Percentiles rank a stretch among this genome's conserved stretches.
Evolutionary conservation across 2,329 filamentous ascomycete species (phyloP).

Genomic region (Penicillium janthinellum): DNA sequence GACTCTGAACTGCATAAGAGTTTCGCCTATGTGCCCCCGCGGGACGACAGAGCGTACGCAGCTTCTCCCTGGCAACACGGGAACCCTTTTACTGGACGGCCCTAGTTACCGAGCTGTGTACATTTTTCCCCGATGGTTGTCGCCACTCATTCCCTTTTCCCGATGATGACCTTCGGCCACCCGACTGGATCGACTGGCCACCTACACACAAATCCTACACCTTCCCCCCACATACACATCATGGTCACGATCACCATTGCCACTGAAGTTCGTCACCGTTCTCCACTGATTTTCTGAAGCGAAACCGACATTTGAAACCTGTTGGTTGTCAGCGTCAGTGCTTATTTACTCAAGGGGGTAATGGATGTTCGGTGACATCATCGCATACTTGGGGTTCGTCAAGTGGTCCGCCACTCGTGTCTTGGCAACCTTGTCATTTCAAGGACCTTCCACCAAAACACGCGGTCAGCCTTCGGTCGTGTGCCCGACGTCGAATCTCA

Average conservation of each 20-base stretch:
- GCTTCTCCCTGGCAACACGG: slow-evolving; percentile 1
- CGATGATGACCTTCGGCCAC: slow-evolving; percentile 11
- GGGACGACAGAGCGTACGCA: not conserved
- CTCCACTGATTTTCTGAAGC: slow-evolving; percentile 15
- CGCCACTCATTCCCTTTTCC: slow-evolving; percentile 16
- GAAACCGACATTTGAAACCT: slow-evolving; percentile 8
- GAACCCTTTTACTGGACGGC: not conserved
- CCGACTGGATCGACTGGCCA: slow-evolving; percentile 26
- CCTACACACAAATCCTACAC: not conserved
- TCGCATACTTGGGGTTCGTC: slow-evolving; percentile 28
- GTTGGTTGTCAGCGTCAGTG: slow-evolving; percentile 8
- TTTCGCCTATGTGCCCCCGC: not conserved
- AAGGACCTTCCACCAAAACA: slow-evolving; percentile 17
- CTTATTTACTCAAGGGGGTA: slow-evolving; percentile 23
- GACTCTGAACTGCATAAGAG: not conserved
- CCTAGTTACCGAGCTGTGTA: not conserved
- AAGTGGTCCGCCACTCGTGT: slow-evolving; percentile 27
- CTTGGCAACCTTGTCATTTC: slow-evolving; percentile 25
- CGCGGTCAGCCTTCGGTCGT: slow-evolving; percentile 2
- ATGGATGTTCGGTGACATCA: slow-evolving; percentile 34
- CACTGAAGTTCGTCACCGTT: slow-evolving; percentile 13
- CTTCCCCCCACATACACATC: not conserved
- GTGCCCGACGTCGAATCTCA: slow-evolving; percentile 14
- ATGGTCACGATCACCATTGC: slow-evolving; percentile 6
- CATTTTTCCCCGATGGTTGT: slow-evolving; percentile 3